phyloP scores from a whole-genome alignment of 176 grass and related monocot species.

The Aegilops speltoides region DNA sequence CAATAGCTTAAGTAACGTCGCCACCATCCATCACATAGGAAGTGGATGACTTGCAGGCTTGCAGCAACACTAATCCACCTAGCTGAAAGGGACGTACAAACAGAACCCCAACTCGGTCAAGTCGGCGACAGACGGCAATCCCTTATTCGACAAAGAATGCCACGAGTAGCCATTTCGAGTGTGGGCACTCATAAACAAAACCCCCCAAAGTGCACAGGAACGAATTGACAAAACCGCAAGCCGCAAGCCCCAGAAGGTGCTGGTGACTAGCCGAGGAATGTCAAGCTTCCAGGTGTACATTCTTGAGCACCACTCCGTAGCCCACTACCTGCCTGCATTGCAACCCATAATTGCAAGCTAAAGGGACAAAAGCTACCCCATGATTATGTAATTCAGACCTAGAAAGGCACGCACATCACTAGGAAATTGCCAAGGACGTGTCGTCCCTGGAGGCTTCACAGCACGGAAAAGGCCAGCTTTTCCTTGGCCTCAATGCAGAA shows the following conservation, averaged over 20 bases:
- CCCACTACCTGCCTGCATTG: conserved; percentile 20
- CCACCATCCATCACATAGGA: conserved; percentile 15
- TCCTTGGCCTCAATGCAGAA: conserved; percentile 7
- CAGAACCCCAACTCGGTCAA: conserved; percentile 13
- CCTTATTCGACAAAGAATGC: conserved; percentile 16
- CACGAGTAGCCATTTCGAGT: conserved; percentile 40
- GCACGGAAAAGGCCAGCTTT: background rate
- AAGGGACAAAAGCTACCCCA: conserved; percentile 33
- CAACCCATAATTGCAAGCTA: conserved; percentile 23
- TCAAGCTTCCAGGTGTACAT: conserved; percentile 28
- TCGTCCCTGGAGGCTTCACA: background rate
- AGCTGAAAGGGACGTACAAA: conserved; percentile 37
- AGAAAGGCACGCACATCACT: conserved; percentile 14
- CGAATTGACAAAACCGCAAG: conserved; percentile 18
- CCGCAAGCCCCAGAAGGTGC: conserved; percentile 5
- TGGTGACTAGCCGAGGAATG: conserved; percentile 13
- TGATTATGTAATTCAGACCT: conserved; percentile 19
- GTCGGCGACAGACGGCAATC: conserved; percentile 12
- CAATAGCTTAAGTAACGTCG: conserved; percentile 9
- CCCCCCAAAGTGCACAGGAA: background rate
- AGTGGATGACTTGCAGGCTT: background rate
- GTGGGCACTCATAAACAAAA: conserved; percentile 28
- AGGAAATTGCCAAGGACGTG: background rate
- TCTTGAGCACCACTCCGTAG: conserved; percentile 35
- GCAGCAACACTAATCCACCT: conserved; percentile 13